These are phyloP conservation scores for Pseudonitzschia multistriata DNA, from an alignment of 108 stramenopile genomes.

Conservation along the genomic window DNA sequence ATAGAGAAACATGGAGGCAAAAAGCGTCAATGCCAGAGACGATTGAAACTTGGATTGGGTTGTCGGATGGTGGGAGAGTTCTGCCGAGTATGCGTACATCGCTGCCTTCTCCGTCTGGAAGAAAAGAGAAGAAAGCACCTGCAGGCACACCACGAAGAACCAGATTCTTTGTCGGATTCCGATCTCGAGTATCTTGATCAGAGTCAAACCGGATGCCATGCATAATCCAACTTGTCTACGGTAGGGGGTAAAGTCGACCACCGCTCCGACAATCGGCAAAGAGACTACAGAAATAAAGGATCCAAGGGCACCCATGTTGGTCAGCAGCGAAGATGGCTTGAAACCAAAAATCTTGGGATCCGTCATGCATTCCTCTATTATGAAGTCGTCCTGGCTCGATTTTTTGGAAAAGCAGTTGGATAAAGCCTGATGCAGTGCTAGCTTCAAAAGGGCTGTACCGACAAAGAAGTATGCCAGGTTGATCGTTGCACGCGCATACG, in stretches of 20 bases:
- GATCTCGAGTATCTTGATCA: neutral
- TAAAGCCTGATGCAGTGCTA: constrained; percentile 20
- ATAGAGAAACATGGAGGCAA: neutral
- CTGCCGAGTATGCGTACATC: constrained; percentile 4
- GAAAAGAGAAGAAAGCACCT: neutral
- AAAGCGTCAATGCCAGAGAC: neutral
- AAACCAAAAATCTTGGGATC: neutral
- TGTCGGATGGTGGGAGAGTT: constrained; percentile 5
- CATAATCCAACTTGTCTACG: constrained; percentile 2
- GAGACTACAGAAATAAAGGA: neutral
- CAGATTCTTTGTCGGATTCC: neutral
- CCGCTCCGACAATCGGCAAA: neutral
- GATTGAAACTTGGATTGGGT: constrained; percentile 1
- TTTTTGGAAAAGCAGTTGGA: neutral
- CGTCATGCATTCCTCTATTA: neutral
- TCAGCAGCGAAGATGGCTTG: constrained; percentile 3
- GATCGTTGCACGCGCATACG: constrained; percentile 42
- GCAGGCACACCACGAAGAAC: constrained; percentile 3
- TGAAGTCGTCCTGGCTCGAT: neutral
- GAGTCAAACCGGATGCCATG: neutral
- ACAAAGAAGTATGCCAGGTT: constrained; percentile 52
- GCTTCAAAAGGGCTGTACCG: constrained; percentile 52
- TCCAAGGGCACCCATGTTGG: constrained; percentile 9
- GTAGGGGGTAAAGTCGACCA: neutral
- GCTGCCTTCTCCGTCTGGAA: neutral